Evolutionary conservation across 2,329 filamentous ascomycete species (phyloP), one percentile per base, ranked within the genome.

Genomic region (Aspergillus neoniger): DNA sequence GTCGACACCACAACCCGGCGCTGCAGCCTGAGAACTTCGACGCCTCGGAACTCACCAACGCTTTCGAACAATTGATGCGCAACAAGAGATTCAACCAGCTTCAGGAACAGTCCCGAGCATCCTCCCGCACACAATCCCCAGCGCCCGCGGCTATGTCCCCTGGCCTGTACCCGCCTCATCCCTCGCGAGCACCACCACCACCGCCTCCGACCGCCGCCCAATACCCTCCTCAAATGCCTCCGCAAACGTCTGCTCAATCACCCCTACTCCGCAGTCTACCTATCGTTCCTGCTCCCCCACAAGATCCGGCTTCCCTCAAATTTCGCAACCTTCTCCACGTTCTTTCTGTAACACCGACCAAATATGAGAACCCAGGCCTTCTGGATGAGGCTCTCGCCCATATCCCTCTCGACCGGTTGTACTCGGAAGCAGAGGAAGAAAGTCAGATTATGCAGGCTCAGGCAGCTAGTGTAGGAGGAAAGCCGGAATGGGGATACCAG

Each of bases 311-410:
- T 19, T 90, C 89, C 0, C 83, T 90, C 63, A 91, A 91, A 68
- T 92, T 93, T 69, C 85, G 90, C 68, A 96, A 90, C 77, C 85
- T 96, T 63, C 84, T 98, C 48, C 85, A 96, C 66, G 92, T 91
- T 19, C 80, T 98, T 19, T 96, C 94, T 15, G 84, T 90, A 61
- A 96, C 92, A 49, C 95, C 95, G 17, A 90, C 89, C 19, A 95
- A 94, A 74, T 99, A 96, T 80, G 95, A 99, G 77, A 98, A 99
- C 76, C 94, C 95, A 0, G 95, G 95, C 38, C 81, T 98, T 10
- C 81, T 99, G 55, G 95, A 99, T 74, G 94, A 98, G 76, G 95
- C 94, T 4, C 81, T 99, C 17, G 87, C 91, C 63, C 87, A 88
- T 39, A 91, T 99, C 52, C 94, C 94, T 0, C 81, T 98, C 30